Evolutionary conservation across 352 stramenopile species (phyloP).

Genomic region (Phytophthora niederhauseri): DNA sequence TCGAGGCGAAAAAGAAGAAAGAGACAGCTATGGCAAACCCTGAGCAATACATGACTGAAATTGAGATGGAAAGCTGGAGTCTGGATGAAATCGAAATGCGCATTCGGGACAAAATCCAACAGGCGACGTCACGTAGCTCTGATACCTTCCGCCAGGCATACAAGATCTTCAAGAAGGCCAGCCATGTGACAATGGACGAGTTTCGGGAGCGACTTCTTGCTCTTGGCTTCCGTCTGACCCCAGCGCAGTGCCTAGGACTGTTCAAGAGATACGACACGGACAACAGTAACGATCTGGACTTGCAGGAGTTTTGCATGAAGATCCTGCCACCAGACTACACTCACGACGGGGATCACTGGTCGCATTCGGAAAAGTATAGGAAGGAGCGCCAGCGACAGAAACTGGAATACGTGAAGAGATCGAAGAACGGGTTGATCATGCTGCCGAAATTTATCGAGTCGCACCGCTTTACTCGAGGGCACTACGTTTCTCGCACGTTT

Average conservation of each 20-base stretch:
- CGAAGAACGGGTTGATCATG: conserved; percentile 65
- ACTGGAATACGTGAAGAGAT: conserved; percentile 68
- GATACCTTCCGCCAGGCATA: conserved; percentile 83
- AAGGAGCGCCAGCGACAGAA: conserved; percentile 52
- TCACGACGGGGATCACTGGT: conserved; percentile 79
- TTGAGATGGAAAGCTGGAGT: conserved; percentile 80
- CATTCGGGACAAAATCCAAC: conserved; percentile 85
- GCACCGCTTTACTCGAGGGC: conserved; percentile 57
- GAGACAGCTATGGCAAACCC: conserved; percentile 45
- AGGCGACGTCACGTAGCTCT: conserved; percentile 77
- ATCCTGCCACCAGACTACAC: conserved; percentile 86
- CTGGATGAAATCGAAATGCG: conserved; percentile 79
- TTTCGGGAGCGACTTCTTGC: conserved; percentile 73
- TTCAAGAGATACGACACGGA: conserved; percentile 82
- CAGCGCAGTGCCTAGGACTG: conserved; percentile 61
- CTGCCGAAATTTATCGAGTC: conserved; percentile 67
- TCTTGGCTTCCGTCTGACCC: conserved; percentile 73
- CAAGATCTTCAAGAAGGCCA: conserved; percentile 84
- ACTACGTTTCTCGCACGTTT: conserved; percentile 48
- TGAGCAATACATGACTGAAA: conserved; percentile 77
- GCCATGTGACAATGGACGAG: conserved; percentile 72
- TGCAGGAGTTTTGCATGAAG: conserved; percentile 83
- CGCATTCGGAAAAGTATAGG: conserved; percentile 62
- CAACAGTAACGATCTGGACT: conserved; percentile 77
- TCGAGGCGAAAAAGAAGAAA: conserved; percentile 65